These are phyloP conservation scores for Verticillium nonalfalfae DNA, from an alignment of 2,329 filamentous ascomycete species.

Conservation along the genomic window DNA sequence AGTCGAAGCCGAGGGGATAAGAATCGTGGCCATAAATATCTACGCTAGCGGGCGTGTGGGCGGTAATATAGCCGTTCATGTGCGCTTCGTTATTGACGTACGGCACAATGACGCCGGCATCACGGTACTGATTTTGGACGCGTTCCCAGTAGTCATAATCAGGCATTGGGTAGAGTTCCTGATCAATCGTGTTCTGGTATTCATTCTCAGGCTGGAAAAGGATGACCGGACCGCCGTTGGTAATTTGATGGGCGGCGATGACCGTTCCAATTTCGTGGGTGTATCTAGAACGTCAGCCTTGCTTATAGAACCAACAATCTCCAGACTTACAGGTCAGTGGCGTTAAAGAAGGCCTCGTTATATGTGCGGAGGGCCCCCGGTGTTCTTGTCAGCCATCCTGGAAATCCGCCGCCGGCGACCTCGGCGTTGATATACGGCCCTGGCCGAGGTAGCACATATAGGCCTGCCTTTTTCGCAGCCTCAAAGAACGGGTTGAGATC, in stretches of 20 bases:
- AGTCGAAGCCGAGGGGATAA: conserved; percentile 57
- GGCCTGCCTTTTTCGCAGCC: conserved; percentile 63
- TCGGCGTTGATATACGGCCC: conserved; percentile 79
- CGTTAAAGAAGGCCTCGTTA: conserved; percentile 53
- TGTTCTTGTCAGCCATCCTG: conserved; percentile 71
- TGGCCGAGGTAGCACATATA: conserved; percentile 69
- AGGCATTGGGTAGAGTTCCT: conserved; percentile 43
- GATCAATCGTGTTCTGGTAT: conserved; percentile 47
- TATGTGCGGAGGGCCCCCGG: conserved; percentile 58
- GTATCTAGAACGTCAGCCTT: not conserved
- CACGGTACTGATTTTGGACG: conserved; percentile 60
- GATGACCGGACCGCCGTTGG: conserved; percentile 74
- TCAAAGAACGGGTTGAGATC: conserved; percentile 70
- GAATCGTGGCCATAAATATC: conserved; percentile 51
- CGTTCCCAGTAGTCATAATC: conserved; percentile 64
- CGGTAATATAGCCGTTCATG: conserved; percentile 12
- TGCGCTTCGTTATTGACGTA: conserved; percentile 70
- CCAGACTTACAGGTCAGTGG: conserved; percentile 55
- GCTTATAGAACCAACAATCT: conserved; percentile 44
- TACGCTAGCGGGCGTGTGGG: conserved; percentile 1
- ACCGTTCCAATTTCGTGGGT: conserved; percentile 44
- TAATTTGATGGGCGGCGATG: conserved; percentile 73
- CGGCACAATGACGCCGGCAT: conserved; percentile 67
- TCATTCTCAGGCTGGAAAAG: conserved; percentile 79
- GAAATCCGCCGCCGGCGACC: conserved; percentile 69